phyloP scores from a whole-genome alignment of 2,329 filamentous ascomycete species.

The Drechslera avenae region DNA sequence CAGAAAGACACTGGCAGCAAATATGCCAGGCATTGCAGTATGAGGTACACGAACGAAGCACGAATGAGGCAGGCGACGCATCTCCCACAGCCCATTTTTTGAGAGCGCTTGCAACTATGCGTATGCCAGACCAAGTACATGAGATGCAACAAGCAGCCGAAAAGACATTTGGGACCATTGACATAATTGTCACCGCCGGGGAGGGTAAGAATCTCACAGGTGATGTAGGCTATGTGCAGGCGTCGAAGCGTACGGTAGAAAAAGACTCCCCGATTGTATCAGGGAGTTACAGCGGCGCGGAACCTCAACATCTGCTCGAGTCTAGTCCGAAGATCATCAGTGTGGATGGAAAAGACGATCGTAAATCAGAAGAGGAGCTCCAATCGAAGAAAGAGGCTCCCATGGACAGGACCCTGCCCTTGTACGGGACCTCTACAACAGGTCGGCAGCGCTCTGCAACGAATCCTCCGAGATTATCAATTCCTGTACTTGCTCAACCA shows the following conservation, averaged over 20 bases:
- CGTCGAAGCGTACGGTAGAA: conserved; percentile 32
- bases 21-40: conserved; percentile 36
- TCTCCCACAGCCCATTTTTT: conserved; percentile 49
- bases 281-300: neutral
- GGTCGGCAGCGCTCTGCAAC: too few relatives aligned
- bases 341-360: conserved; percentile 15
- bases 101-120: conserved; percentile 43
- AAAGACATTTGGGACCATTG: conserved; percentile 45
- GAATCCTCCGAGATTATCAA: too few relatives aligned
- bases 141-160: conserved; percentile 39
- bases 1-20: conserved; percentile 43
- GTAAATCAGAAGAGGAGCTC: conserved; percentile 4
- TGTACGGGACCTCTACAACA: too few relatives aligned
- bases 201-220: conserved; percentile 32
- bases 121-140: conserved; percentile 44
- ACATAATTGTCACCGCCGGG: conserved; percentile 45
- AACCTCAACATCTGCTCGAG: neutral
- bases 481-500: neutral
- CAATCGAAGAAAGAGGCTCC: conserved; percentile 12
- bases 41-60: conserved; percentile 46
- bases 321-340: neutral
- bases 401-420: neutral
- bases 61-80: conserved; percentile 36
- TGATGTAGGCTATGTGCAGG: conserved; percentile 28
- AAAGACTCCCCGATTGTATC: conserved; percentile 16